Evolutionary conservation across 257 asterid genomes (phyloP).

Genomic region (Datura wrightii): DNA sequence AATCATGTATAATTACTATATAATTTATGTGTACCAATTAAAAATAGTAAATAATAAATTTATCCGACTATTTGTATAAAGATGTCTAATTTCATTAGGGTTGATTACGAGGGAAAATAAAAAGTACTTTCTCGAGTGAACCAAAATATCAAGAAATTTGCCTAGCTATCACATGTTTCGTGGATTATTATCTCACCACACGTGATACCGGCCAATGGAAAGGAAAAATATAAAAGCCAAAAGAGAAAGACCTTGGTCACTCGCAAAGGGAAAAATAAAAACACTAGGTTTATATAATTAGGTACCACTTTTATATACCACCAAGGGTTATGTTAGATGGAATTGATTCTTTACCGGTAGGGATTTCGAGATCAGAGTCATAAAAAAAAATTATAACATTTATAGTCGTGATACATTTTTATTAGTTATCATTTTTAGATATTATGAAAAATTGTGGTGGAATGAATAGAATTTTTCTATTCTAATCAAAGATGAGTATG

Average conservation of each 20-base stretch:
- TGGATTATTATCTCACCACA: conserved; percentile 28
- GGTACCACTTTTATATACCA: background rate
- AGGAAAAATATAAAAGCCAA: background rate
- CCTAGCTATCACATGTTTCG: conserved; percentile 21
- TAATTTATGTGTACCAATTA: no score
- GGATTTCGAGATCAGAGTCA: background rate
- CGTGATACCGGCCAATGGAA: conserved; percentile 15
- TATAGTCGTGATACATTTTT: background rate
- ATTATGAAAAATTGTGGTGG: background rate
- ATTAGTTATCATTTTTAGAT: background rate
- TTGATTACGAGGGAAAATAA: background rate
- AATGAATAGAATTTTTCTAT: background rate
- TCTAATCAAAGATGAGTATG: background rate
- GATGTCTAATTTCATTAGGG: background rate
- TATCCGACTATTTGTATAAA: no score
- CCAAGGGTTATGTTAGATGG: background rate
- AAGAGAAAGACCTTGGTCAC: background rate
- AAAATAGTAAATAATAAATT: no score
- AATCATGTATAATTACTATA: no score
- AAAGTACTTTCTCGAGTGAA: background rate
- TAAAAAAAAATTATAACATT: background rate
- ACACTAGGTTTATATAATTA: no score
- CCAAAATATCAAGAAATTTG: conserved; percentile 24
- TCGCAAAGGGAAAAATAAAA: background rate
- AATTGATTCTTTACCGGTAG: background rate